Base-by-base conservation (phyloP, 768 basidiomycete genomes). In the Podaxis sp. region DNA sequence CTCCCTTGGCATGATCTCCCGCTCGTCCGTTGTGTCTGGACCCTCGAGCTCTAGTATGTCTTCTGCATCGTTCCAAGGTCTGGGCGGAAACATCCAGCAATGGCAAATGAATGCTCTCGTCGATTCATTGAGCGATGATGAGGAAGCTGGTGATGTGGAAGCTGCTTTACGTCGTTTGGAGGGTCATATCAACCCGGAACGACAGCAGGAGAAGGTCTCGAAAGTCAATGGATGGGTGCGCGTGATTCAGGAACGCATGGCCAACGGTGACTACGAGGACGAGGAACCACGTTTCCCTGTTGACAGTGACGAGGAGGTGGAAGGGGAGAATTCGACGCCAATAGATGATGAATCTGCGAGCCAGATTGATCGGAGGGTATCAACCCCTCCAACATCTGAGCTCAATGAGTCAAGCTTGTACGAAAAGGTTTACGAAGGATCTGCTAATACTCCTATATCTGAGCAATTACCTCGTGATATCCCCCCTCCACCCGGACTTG, bases 181-280 rank as follows among this genome's bases (percentile, higher is more conserved):
- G 71, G 95, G 93, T 0, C 86, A 93, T 69, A 90, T 95, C 57
- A 92, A 93, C 70, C 82, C 82, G 0, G 77, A 85, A 62, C 81
- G 83, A 67, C 84, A 89, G 69, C 78, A 84, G 63, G 89, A 86
- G 65, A 91, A 88, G 66, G 82, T 82, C 37, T 79, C 79, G 51
- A 92, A 93, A 70, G 90, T 95, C 3, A 87, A 93, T 68, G 84
- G 85, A 2, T 93, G 92, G 92, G 85, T 93, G 51, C 82, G 82
- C 63, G 82, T 81, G 10, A 87, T 93, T 36, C 85, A 84, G 65
- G 81, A 87, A 54, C 80, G 91, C 28, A 75, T 89, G 71, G 81
- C 77, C 6, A 80, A 80, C 18, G 86, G 86, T 0, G 86, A 87
- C 64, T 87, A 88, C 69, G 79, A 79, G 2, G 73, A 85, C 64